phyloP scores from a whole-genome alignment of 257 asterid species.

The Scutellaria galericulata region DNA sequence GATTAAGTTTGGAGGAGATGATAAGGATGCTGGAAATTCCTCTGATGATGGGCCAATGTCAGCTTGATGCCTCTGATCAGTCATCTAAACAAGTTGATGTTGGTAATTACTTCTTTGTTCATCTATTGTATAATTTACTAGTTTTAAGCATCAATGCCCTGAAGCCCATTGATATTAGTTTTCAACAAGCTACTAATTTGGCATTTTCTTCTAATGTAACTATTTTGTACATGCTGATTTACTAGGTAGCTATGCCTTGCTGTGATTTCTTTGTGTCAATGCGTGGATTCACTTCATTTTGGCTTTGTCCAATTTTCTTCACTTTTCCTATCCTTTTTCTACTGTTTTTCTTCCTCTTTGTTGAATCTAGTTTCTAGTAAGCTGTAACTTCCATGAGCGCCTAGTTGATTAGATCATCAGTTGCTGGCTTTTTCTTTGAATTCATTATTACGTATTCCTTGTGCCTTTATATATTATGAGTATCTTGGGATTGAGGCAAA shows the following conservation, averaged over 20 bases:
- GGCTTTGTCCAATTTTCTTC: too few species aligned
- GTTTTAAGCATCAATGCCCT: too few species aligned
- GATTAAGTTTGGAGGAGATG: conserved; percentile 62
- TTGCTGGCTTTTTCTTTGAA: conserved; percentile 5
- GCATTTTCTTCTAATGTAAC: too few species aligned
- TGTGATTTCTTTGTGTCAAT: too few species aligned
- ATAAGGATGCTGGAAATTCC: conserved; percentile 59
- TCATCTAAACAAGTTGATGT: conserved; percentile 60
- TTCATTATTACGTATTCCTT: conserved; percentile 4
- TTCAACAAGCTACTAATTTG: too few species aligned
- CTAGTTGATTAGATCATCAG: neutral
- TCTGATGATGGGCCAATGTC: conserved; percentile 62
- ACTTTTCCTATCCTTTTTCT: neutral
- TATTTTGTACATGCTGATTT: too few species aligned
- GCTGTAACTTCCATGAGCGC: conserved; percentile 12
- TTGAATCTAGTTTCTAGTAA: conserved; percentile 7
- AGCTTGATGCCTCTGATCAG: conserved; percentile 52
- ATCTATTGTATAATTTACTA: conserved; percentile 5
- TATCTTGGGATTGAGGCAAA: too few species aligned
- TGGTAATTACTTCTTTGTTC: conserved; percentile 75
- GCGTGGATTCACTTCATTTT: too few species aligned
- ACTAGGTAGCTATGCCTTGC: too few species aligned
- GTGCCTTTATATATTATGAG: too few species aligned
- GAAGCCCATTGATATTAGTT: too few species aligned
- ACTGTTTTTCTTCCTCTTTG: neutral